Conservation (phyloP, 306 rosid genomes). For the Styphnolobium japonicum region DNA sequence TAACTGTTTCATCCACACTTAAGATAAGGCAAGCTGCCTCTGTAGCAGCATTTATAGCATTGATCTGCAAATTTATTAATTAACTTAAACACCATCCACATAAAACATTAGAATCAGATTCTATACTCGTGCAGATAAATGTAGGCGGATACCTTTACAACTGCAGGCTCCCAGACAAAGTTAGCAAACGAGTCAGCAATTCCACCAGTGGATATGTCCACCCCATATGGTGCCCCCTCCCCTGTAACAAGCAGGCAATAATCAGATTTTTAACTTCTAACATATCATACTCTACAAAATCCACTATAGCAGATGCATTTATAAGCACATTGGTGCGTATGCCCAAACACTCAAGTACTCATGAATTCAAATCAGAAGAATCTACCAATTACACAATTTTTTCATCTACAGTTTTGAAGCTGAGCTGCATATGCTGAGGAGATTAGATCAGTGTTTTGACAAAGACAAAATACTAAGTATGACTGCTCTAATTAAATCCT, state of each 20-base stretch:
- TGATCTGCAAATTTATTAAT: slow-evolving; percentile 57
- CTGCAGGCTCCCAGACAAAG: slow-evolving; percentile 99
- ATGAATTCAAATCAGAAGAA: background rate
- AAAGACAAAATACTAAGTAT: background rate
- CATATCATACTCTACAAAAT: background rate
- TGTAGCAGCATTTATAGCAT: slow-evolving; percentile 97
- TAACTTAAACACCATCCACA: slow-evolving; percentile 1
- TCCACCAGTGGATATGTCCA: slow-evolving; percentile 93
- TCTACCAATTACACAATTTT: background rate
- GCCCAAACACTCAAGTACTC: background rate
- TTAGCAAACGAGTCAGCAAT: slow-evolving; percentile 87
- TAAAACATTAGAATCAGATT: slow-evolving; percentile 15
- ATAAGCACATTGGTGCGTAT: background rate
- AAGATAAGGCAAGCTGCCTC: slow-evolving; percentile 95
- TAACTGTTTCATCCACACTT: slow-evolving; percentile 94
- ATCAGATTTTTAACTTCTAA: background rate
- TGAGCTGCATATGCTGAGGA: background rate
- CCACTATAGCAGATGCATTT: background rate
- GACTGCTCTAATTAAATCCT: background rate
- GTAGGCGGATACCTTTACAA: slow-evolving; percentile 69
- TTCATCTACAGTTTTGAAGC: background rate
- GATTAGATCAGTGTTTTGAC: background rate
- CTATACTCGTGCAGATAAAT: background rate
- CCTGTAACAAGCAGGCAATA: slow-evolving; percentile 39
- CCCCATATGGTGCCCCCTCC: slow-evolving; percentile 90